Base-by-base conservation (phyloP, 306 rosid genomes). In the Hippophae gyantsensis region DNA sequence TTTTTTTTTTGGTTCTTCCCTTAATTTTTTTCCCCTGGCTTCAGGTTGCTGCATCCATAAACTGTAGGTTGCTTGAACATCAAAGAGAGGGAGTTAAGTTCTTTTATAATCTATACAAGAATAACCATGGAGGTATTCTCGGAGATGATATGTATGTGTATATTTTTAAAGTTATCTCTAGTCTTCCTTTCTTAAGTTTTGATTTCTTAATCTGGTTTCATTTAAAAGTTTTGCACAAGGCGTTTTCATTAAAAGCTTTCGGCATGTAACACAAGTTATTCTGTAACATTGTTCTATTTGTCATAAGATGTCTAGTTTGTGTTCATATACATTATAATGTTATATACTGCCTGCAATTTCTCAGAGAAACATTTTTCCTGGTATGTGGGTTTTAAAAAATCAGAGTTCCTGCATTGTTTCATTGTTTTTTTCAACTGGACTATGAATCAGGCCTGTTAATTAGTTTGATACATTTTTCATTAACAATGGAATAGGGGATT, bases 111-210 rank as follows among this genome's bases (percentile, higher is more conserved):
- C 67, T 90, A 67, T 87, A 81, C 76, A 85, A 83, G 82, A 84
- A 85, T 62, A 88, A 83, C 57, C 95, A 78, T 72, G 98, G 98
- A 52, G 98, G 98, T 58, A 72, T 90, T 64, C 98, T 90, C 78
- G 98, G 96, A 62, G 98, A 90, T 78, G 96, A 90, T 83, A 90
- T 90, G 98, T 90, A 68, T 75, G 87, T 75, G 13, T 50, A 13
- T 27, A 13, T 10, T 54, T 9, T 13, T 42, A 14, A 63, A 18
- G 13, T 68, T 38, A 3, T 9, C 10, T 60, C 9, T 54, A n/a
- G 9, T 41, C 1, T 46, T 7, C 27, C 41, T 26, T n/a, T 23
- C 46, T 1, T 61, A 13, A 38, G 23, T 45, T 59, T 43, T 68
- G 59, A 56, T 12, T 45, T 8, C 32, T 27, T 18, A 3, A 61